These are phyloP conservation scores for Plasmodium gallinaceum DNA, from an alignment of 169 alveolate species.

Conservation along the genomic window DNA sequence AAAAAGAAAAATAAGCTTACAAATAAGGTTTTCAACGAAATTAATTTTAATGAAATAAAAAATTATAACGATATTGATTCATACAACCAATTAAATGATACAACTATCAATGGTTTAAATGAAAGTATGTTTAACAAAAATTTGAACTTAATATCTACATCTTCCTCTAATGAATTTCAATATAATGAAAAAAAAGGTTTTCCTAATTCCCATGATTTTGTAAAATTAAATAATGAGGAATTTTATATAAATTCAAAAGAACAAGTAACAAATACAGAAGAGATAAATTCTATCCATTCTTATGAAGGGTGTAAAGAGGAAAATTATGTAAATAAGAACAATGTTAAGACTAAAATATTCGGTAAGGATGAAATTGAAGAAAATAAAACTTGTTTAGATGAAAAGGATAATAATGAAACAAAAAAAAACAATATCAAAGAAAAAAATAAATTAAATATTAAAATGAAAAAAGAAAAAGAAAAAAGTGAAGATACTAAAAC, in stretches of 20 bases:
- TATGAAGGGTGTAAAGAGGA: background rate
- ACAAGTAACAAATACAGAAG: background rate
- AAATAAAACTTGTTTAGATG: background rate
- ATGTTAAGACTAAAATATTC: background rate
- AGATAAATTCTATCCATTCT: no score
- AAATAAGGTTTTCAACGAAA: background rate
- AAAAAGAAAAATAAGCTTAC: constrained; percentile 11
- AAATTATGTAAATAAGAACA: background rate
- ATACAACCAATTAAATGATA: background rate
- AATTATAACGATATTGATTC: background rate
- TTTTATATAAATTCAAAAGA: background rate
- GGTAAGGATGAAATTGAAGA: background rate
- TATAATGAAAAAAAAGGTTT: background rate
- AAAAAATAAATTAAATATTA: background rate
- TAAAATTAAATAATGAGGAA: background rate
- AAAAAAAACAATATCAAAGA: background rate
- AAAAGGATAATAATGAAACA: no score
- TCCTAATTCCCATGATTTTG: background rate
- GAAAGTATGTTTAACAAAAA: background rate
- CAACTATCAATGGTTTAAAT: background rate
- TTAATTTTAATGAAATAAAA: background rate
- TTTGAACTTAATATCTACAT: background rate
- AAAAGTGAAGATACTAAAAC: background rate
- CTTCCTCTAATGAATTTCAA: background rate
- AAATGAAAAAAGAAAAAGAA: background rate